Evolutionary conservation across 352 stramenopile species (phyloP).

Genomic region (Pythium biforme): DNA sequence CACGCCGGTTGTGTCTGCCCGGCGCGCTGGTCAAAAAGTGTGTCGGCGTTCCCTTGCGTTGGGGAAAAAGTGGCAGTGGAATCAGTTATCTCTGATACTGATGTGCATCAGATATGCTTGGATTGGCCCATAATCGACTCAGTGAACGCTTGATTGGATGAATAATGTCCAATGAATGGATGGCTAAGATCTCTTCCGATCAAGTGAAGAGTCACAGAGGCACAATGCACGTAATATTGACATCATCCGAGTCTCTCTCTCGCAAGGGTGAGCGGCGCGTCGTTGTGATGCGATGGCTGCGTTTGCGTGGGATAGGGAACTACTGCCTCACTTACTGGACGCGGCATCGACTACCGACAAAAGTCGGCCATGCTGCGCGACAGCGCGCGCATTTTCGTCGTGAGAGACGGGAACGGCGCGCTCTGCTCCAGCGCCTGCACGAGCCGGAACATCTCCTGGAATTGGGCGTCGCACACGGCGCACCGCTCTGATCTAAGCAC

Average conservation of each 20-base stretch:
- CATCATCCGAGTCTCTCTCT: not conserved
- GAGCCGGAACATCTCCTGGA: slow-evolving; percentile 62
- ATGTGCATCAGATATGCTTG: slow-evolving; percentile 3
- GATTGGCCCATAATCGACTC: not conserved
- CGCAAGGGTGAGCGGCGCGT: not conserved
- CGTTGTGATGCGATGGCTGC: not conserved
- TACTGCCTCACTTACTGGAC: too few relatives aligned
- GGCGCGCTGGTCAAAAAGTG: not conserved
- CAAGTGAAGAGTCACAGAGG: slow-evolving; percentile 3
- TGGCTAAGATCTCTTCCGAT: slow-evolving; percentile 1
- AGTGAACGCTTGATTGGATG: not conserved
- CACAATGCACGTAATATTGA: not conserved
- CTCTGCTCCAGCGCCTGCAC: slow-evolving; percentile 37
- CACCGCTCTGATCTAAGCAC: slow-evolving; percentile 48
- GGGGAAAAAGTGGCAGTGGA: not conserved
- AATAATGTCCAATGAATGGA: not conserved
- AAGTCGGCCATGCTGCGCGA: slow-evolving; percentile 45
- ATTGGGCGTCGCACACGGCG: slow-evolving; percentile 56
- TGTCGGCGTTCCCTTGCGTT: too few relatives aligned
- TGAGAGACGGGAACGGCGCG: slow-evolving; percentile 35
- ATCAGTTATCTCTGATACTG: not conserved
- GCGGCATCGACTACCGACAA: slow-evolving; percentile 28
- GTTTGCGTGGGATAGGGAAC: not conserved
- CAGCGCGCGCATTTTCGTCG: slow-evolving; percentile 48
- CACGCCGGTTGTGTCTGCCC: not conserved